A percentile compares a stretch with the other conserved stretches of the same genome.
These are phyloP conservation scores for Boletus semigastroideus DNA, from an alignment of 1,284 basidiomycete genomes.

Conservation along the genomic window DNA sequence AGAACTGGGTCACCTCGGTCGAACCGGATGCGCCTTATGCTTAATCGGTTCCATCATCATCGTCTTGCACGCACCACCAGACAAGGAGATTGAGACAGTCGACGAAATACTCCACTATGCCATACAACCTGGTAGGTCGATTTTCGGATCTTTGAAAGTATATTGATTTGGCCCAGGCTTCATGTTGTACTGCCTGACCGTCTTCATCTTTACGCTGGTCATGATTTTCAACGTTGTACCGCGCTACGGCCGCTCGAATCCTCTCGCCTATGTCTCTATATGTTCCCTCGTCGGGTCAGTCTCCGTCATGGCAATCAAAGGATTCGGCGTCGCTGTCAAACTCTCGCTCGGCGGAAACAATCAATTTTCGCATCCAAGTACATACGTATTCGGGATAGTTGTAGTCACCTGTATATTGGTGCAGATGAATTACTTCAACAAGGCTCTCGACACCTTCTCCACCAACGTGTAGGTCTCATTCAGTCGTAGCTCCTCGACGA, in stretches of 20 bases:
- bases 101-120: slow-evolving; percentile 94
- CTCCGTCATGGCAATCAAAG: slow-evolving; percentile 94
- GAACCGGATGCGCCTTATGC: slow-evolving; percentile 91
- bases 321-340: slow-evolving; percentile 95
- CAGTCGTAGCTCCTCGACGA: background rate
- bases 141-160: background rate
- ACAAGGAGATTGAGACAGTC: slow-evolving; percentile 91
- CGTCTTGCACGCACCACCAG: slow-evolving; percentile 94
- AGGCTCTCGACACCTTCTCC: slow-evolving; percentile 95
- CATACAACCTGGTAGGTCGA: slow-evolving; percentile 76
- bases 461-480: slow-evolving; percentile 85
- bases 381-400: slow-evolving; percentile 90
- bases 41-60: slow-evolving; percentile 93
- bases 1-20: slow-evolving; percentile 90
- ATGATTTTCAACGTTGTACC: slow-evolving; percentile 91
- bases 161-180: slow-evolving; percentile 58
- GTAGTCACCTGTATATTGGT: slow-evolving; percentile 87
- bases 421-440: slow-evolving; percentile 99
- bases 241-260: slow-evolving; percentile 85
- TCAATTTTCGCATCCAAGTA: slow-evolving; percentile 92
- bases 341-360: slow-evolving; percentile 94
- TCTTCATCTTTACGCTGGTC: slow-evolving; percentile 77
- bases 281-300: slow-evolving; percentile 89
- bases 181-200: slow-evolving; percentile 84
- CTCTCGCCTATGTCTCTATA: slow-evolving; percentile 92